Percentiles rank a stretch among this genome's conserved stretches.
phyloP scores from a whole-genome alignment of 805 yeast genomes.

The Zygosaccharomyces siamensis region DNA sequence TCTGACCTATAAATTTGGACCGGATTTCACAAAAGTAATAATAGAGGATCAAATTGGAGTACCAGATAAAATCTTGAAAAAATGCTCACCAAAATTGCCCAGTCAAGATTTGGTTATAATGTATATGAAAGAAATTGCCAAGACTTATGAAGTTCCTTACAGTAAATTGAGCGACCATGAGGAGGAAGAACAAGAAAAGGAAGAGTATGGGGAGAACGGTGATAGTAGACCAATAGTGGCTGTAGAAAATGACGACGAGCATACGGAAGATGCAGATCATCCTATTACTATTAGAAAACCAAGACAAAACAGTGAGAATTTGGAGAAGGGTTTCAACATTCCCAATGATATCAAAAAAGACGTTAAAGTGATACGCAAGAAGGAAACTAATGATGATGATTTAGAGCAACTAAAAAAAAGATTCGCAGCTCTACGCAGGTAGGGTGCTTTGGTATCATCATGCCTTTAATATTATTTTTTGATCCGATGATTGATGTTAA shows the following conservation, averaged over 20 bases:
- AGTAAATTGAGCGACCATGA: conserved; percentile 43
- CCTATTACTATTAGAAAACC: conserved; percentile 44
- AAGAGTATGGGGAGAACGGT: conserved; percentile 19
- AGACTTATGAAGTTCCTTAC: conserved; percentile 70
- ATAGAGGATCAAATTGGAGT: conserved; percentile 39
- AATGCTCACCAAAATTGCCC: conserved; percentile 69
- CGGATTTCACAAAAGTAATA: conserved; percentile 50
- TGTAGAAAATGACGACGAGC: conserved; percentile 33
- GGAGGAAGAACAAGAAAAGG: conserved; percentile 22
- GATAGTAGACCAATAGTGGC: conserved; percentile 37
- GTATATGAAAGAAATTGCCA: conserved; percentile 75
- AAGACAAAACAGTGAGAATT: conserved; percentile 39
- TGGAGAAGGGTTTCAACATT: conserved; percentile 36
- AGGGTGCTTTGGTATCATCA: neutral
- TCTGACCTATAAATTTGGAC: conserved; percentile 58
- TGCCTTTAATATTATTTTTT: no score
- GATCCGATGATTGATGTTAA: neutral
- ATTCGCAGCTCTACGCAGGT: conserved; percentile 69
- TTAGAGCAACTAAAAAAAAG: conserved; percentile 63
- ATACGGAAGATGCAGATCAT: conserved; percentile 27
- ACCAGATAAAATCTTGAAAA: conserved; percentile 59
- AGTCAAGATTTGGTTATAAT: conserved; percentile 55
- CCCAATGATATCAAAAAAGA: conserved; percentile 40
- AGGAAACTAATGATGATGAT: conserved; percentile 38
- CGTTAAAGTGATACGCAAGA: conserved; percentile 29